phyloP scores from a whole-genome alignment of 176 grass and related monocot genomes.

The Zoysia pacifica region DNA sequence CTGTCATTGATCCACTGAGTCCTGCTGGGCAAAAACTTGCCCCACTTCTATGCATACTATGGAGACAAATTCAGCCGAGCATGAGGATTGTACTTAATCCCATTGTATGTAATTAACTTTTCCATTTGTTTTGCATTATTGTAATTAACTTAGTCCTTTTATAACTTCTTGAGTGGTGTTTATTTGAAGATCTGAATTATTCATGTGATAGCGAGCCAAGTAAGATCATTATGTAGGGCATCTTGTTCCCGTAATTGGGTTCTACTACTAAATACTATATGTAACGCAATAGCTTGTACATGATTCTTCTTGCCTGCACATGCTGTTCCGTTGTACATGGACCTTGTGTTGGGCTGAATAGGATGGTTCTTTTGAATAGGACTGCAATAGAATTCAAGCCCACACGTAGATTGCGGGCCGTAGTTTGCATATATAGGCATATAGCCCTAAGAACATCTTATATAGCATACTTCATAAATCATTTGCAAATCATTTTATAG shows the following conservation, averaged over 20 bases:
- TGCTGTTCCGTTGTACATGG: not conserved
- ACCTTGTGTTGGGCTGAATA: constrained; percentile 21
- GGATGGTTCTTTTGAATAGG: constrained; percentile 4
- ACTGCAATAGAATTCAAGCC: not conserved
- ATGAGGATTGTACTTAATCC: constrained; percentile 99
- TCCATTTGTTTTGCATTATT: constrained; percentile 19
- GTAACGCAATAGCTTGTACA: constrained; percentile 23
- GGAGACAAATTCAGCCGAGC: constrained; percentile 80
- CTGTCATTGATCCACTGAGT: constrained; percentile 96
- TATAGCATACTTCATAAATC: constrained; percentile 28
- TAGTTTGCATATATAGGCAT: constrained; percentile 1
- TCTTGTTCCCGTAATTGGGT: constrained; percentile 3
- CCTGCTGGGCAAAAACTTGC: constrained; percentile 83
- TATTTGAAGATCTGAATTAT: constrained; percentile 41
- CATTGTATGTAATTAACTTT: constrained; percentile 67
- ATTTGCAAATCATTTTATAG: constrained; percentile 10
- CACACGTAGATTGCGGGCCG: not conserved
- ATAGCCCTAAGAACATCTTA: not conserved
- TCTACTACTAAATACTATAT: constrained; percentile 18
- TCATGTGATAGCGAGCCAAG: constrained; percentile 5
- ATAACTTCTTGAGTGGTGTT: constrained; percentile 25
- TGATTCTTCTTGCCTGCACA: constrained; percentile 14
- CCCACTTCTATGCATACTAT: constrained; percentile 80
- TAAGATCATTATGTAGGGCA: not conserved
- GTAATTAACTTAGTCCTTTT: constrained; percentile 24